A percentile compares a stretch with the other conserved stretches of the same genome.
These are phyloP conservation scores for Phalaenopsis hybrid DNA, from an alignment of 116 monocot genomes.

Conservation along the genomic window DNA sequence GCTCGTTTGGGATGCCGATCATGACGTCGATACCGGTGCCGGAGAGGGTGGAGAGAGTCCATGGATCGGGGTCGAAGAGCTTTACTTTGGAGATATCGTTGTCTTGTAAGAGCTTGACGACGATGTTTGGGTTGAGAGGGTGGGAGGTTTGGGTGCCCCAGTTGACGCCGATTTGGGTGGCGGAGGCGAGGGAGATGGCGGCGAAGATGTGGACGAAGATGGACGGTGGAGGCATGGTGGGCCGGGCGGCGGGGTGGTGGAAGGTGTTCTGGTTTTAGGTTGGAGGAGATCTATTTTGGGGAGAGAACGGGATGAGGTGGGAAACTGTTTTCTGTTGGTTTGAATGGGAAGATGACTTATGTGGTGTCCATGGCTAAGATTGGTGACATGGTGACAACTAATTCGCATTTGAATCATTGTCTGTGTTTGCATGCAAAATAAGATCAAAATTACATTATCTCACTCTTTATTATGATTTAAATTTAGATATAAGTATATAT, in stretches of 20 bases:
- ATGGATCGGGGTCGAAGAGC: slow-evolving; percentile 50
- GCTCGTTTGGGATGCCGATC: slow-evolving; percentile 50
- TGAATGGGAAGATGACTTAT: no score
- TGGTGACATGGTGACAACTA: background rate
- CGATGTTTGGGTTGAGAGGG: slow-evolving; percentile 26
- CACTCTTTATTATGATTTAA: no score
- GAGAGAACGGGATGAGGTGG: background rate
- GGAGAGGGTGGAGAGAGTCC: slow-evolving; percentile 29
- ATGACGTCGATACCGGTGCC: slow-evolving; percentile 37
- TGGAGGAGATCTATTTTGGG: background rate
- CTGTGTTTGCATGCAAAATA: slow-evolving; percentile 19
- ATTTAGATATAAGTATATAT: no score
- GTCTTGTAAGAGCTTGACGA: slow-evolving; percentile 31
- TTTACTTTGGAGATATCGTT: slow-evolving; percentile 48
- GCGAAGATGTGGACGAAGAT: background rate
- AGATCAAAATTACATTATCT: no score
- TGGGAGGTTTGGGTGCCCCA: slow-evolving; percentile 52
- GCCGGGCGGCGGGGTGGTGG: background rate
- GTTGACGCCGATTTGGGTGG: slow-evolving; percentile 29
- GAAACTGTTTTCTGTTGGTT: background rate
- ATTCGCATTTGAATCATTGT: no score
- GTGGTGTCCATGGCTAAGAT: background rate
- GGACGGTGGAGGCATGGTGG: background rate
- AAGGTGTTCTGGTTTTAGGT: no score
- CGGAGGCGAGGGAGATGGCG: background rate